Evolutionary conservation across 805 yeast genomes (phyloP), one percentile per base, ranked within the genome.

Genomic region (Sporopachydermia quercuum): DNA sequence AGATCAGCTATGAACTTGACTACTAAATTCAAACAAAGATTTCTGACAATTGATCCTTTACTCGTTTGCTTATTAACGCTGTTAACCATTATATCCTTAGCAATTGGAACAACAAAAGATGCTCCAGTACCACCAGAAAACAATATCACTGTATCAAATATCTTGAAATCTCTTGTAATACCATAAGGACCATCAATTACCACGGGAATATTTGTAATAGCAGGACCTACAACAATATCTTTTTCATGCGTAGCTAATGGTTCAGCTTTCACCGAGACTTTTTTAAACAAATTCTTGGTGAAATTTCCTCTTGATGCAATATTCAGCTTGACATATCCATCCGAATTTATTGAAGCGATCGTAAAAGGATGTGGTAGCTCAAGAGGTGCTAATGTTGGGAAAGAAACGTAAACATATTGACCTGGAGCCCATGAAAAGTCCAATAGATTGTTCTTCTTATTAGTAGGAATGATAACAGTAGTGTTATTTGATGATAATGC

Each of bases 361-460:
- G 30, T 23, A 37, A 49, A 49, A 4, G 53, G 54, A 37, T 49
- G 52, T 2, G 50, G 30, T 23, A n/a, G 30, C 34, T 42, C 45
- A 13, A 39, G 14, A 2, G 43, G 41, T 3, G 44, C 43, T 8
- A 42, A n/a, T 3, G 51, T 40, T 13, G 52, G 52, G 16, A 49
- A 43, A 16, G 40, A 19, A 8, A 49, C 40, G 5, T 39, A 30
- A 6, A 42, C 42, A 33, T 37, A 44, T 15, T 49, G 52, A n/a
- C 52, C 52, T 3, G 52, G 47, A 5, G 18, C n/a, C 52, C 51
- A 48, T 2, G 36, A 36, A 8, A 36, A 19, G 5, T 39, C 15
- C 2, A 35, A n/a, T 5, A 42, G 16, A 3, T 40, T 39, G 2
- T 14, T 6, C 8, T 8, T n/a, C 30, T n/a, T 23, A n/a, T 23